Percentiles rank a stretch among this genome's conserved stretches.
phyloP scores from a whole-genome alignment of 2,329 filamentous ascomycete species.

The Colletotrichum sp. region DNA sequence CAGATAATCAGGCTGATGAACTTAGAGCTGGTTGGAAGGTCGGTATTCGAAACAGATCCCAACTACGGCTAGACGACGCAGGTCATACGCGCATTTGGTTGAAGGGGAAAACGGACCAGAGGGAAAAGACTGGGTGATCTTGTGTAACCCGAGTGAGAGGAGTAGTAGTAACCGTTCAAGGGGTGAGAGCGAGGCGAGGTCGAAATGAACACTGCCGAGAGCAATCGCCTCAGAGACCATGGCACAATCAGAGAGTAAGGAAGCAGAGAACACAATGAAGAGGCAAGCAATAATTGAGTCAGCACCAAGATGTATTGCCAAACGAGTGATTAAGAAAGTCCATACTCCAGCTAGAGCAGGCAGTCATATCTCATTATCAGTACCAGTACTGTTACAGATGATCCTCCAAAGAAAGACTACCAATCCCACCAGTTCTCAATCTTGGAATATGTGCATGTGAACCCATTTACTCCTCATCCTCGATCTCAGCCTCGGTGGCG shows the following conservation, averaged over 20 bases:
- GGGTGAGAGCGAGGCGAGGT: too few species aligned
- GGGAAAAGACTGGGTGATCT: rapidly evolving
- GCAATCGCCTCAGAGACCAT: too few species aligned
- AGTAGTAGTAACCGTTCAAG: too few species aligned
- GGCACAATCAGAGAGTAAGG: too few species aligned
- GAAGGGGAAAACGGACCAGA: not conserved
- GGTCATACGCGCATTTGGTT: not conserved
- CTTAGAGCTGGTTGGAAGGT: not conserved
- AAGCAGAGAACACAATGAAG: not conserved
- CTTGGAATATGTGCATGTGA: conserved; percentile 12
- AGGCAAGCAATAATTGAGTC: rapidly evolving
- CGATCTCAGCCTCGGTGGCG: not conserved
- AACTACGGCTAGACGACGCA: not conserved
- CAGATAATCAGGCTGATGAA: not conserved
- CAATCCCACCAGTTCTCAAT: conserved; percentile 3
- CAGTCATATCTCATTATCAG: conserved; percentile 20
- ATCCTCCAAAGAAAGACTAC: not conserved
- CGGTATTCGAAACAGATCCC: not conserved
- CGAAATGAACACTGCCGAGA: rapidly evolving
- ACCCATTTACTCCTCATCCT: conserved; percentile 18
- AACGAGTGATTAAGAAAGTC: not conserved
- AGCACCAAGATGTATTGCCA: not conserved
- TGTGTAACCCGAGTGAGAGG: too few species aligned
- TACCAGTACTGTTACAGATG: conserved; percentile 19
- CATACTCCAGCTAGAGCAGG: conserved; percentile 21